Percentiles rank a stretch among this genome's conserved stretches.
phyloP scores from a whole-genome alignment of 1,284 basidiomycete species.

The Macrocystidia cucumis region DNA sequence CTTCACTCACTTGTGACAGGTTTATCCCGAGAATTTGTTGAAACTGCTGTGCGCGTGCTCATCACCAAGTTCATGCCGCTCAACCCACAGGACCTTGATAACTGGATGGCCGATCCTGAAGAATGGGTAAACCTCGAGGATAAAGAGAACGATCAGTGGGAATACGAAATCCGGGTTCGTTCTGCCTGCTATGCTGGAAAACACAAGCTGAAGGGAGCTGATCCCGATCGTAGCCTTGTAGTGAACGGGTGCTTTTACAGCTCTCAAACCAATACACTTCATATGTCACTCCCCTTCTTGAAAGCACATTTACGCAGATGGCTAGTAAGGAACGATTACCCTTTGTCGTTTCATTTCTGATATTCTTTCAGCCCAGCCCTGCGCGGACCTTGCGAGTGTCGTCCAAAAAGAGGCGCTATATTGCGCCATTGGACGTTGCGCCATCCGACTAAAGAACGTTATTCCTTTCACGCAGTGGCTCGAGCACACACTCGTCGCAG shows the following conservation, averaged over 20 bases:
- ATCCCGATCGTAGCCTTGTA: slow-evolving; percentile 57
- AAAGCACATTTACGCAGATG: slow-evolving; percentile 27
- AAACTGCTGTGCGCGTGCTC: slow-evolving; percentile 71
- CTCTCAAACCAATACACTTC: slow-evolving; percentile 69
- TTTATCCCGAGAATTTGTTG: slow-evolving; percentile 68
- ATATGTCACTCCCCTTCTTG: slow-evolving; percentile 68
- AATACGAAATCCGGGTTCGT: slow-evolving; percentile 78
- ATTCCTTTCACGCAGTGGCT: slow-evolving; percentile 69
- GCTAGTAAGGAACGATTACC: slow-evolving; percentile 19
- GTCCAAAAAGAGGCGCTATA: slow-evolving; percentile 84
- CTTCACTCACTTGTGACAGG: slow-evolving; percentile 31
- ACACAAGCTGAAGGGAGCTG: slow-evolving; percentile 1
- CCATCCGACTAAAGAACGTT: slow-evolving; percentile 51
- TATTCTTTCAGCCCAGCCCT: slow-evolving; percentile 35
- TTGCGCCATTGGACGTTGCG: slow-evolving; percentile 82
- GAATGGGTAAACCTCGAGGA: slow-evolving; percentile 86
- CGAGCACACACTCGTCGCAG: slow-evolving; percentile 43
- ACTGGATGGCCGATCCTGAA: slow-evolving; percentile 80
- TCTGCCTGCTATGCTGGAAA: slow-evolving; percentile 3
- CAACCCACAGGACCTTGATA: slow-evolving; percentile 69
- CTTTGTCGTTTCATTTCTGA: slow-evolving; percentile 4
- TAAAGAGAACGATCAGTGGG: slow-evolving; percentile 83
- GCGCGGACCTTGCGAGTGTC: slow-evolving; percentile 52
- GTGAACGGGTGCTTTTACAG: slow-evolving; percentile 80
- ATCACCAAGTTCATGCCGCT: slow-evolving; percentile 80